Percentiles rank a stretch among this genome's conserved stretches.
Evolutionary conservation across 345 rosid species (phyloP).

Genomic region (Linum usitatissimum): DNA sequence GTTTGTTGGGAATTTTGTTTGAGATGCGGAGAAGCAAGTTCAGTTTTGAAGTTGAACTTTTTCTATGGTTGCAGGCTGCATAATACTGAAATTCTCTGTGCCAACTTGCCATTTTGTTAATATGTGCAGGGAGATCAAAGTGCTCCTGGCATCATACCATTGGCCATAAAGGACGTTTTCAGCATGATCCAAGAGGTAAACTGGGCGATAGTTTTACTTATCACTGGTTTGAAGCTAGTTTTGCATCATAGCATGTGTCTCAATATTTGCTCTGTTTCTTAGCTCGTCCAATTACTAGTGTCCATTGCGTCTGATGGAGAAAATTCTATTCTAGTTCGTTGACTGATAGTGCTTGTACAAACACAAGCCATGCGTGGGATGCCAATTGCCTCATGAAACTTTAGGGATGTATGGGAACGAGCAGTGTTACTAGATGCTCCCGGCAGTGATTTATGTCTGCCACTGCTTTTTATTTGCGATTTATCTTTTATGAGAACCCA

Average conservation of each 20-base stretch:
- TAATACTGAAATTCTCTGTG: not conserved
- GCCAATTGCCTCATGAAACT: not conserved
- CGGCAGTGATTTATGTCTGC: not conserved
- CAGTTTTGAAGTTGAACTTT: not conserved
- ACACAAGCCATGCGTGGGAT: not conserved
- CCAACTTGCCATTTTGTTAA: not conserved
- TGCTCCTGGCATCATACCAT: conserved; percentile 92
- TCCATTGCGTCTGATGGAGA: not conserved
- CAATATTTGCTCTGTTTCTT: not conserved
- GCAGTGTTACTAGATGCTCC: not conserved
- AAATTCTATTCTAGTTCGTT: too few relatives aligned
- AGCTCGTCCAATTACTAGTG: not conserved
- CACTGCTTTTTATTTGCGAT: not conserved
- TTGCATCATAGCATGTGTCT: not conserved
- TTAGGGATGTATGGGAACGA: not conserved
- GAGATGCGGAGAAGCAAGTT: not conserved
- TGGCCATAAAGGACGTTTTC: conserved; percentile 97
- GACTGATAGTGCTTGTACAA: not conserved
- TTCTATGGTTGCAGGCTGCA: not conserved
- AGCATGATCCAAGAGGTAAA: conserved; percentile 97
- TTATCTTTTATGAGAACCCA: not conserved
- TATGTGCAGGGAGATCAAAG: conserved; percentile 82
- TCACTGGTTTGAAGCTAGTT: not conserved
- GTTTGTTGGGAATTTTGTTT: not conserved
- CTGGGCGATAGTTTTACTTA: conserved; percentile 5